Evolutionary conservation across 164 flowering plant genomes (phyloP).

Genomic region (Vitis rupestris): DNA sequence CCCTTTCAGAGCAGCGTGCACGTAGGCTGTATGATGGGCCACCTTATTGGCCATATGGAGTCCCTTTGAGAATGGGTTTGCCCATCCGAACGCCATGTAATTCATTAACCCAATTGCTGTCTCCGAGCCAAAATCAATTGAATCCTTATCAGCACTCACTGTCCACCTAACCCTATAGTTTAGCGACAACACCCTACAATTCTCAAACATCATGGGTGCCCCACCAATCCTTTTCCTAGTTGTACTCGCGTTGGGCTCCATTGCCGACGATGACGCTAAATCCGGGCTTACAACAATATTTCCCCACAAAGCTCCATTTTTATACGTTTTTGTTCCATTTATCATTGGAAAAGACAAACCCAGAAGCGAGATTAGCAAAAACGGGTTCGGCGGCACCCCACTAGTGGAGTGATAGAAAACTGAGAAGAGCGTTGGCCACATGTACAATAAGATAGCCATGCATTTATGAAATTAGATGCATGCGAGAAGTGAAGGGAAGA

Average conservation of each 20-base stretch:
- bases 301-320: constrained; percentile 53
- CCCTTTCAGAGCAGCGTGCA: no score
- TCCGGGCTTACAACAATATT: constrained; percentile 7
- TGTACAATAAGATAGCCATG: no score
- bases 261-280: constrained; percentile 32
- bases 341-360: constrained; percentile 67
- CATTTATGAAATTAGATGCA: no score
- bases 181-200: constrained; percentile 61
- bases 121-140: constrained; percentile 82
- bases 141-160: constrained; percentile 33
- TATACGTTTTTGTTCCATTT: constrained; percentile 58
- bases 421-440: no score
- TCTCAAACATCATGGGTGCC: constrained; percentile 81
- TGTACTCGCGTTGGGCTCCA: background rate
- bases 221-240: constrained; percentile 6
- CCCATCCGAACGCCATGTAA: constrained; percentile 98
- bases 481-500: no score
- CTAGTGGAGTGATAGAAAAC: constrained; percentile 37
- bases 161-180: constrained; percentile 78
- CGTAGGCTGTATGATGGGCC: no score
- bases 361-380: constrained; percentile 64
- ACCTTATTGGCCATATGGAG: no score
- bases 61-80: constrained; percentile 30
- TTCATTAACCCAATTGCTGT: constrained; percentile 54
- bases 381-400: constrained; percentile 71